Evolutionary conservation across 2,329 filamentous ascomycete genomes (phyloP).

Genomic region (Diaporthe longicolla): DNA sequence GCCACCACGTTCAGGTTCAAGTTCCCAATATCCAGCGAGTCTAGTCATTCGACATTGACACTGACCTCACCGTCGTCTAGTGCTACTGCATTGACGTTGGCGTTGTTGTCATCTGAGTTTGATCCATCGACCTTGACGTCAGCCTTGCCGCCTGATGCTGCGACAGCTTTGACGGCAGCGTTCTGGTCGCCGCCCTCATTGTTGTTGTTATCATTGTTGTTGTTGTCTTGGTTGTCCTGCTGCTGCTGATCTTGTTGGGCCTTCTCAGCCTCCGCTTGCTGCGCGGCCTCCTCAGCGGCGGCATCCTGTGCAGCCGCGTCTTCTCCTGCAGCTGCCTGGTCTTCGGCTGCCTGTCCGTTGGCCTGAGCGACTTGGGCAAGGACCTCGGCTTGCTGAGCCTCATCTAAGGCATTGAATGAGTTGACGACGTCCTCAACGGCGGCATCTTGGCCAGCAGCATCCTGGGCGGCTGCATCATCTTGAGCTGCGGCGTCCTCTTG

Average conservation of each 20-base stretch:
- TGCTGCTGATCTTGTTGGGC: not conserved
- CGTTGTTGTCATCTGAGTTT: constrained; percentile 14
- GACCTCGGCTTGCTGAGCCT: not conserved
- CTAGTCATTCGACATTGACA: constrained; percentile 23
- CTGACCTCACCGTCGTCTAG: constrained; percentile 13
- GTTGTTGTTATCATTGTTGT: not conserved
- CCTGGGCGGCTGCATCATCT: not conserved
- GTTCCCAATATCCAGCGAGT: constrained; percentile 19
- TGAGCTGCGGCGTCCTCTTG: not conserved
- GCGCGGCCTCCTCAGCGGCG: not conserved
- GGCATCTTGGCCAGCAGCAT: not conserved
- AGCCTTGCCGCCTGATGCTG: constrained; percentile 1
- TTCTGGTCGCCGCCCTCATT: constrained; percentile 12
- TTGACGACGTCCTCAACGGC: constrained; percentile 1
- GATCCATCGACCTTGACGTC: constrained; percentile 23
- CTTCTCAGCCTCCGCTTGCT: constrained; percentile 4
- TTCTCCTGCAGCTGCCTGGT: not conserved
- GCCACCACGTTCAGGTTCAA: constrained; percentile 21
- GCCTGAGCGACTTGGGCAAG: constrained; percentile 9
- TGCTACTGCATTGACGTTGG: constrained; percentile 20
- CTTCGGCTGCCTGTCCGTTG: not conserved
- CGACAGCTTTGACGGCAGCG: not conserved
- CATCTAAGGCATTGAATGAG: not conserved
- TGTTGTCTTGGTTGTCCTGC: not conserved
- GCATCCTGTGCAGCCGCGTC: not conserved